These are phyloP conservation scores for Leucogyrophana mollusca DNA, from an alignment of 768 basidiomycete species.

Conservation along the genomic window DNA sequence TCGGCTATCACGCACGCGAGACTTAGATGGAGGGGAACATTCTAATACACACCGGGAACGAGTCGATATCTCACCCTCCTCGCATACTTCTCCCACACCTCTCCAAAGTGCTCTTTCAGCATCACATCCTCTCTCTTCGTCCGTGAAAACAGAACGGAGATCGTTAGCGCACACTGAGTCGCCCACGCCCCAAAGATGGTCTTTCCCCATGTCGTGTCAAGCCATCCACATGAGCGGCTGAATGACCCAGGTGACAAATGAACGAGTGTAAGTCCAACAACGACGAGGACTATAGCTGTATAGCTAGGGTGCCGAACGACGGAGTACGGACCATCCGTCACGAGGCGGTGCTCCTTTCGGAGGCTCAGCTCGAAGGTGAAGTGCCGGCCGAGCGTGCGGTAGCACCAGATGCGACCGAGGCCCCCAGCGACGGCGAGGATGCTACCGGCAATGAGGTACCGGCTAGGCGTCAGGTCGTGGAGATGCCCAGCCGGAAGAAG, in stretches of 20 bases:
- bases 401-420: slow-evolving; percentile 40
- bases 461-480: no score
- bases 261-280: not conserved
- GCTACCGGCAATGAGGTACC: slow-evolving; percentile 31
- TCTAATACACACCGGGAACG: no score
- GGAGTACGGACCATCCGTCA: slow-evolving; percentile 20
- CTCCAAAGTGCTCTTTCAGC: slow-evolving; percentile 18
- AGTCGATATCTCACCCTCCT: slow-evolving; percentile 31
- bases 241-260: slow-evolving; percentile 24
- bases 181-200: slow-evolving; percentile 26
- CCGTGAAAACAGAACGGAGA: slow-evolving; percentile 28
- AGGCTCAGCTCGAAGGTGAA: slow-evolving; percentile 57
- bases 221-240: slow-evolving; percentile 23
- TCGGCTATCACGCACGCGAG: no score
- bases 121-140: slow-evolving; percentile 23
- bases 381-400: slow-evolving; percentile 42
- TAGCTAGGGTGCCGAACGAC: slow-evolving; percentile 23
- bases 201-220: slow-evolving; percentile 15
- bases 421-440: slow-evolving; percentile 35
- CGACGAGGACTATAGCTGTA: slow-evolving; percentile 1
- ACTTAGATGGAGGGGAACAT: no score
- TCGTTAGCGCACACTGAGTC: slow-evolving; percentile 15
- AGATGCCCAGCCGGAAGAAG: no score
- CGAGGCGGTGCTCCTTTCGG: slow-evolving; percentile 41
- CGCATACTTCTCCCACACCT: slow-evolving; percentile 44